These are phyloP conservation scores for Diutina ranongensis DNA, from an alignment of 1,139 yeast species.

Conservation along the genomic window DNA sequence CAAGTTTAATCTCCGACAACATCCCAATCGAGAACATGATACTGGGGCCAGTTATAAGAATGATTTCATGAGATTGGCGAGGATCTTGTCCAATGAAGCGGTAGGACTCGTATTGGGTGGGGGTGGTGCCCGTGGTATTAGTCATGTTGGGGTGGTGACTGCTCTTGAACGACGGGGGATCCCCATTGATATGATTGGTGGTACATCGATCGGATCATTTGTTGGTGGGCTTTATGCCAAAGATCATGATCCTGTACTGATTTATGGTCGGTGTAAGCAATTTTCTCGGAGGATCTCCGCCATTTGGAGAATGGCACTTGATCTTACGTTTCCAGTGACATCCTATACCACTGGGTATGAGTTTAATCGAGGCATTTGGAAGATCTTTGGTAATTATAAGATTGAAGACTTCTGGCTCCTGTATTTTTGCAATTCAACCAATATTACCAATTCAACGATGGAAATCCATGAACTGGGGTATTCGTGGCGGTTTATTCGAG, in stretches of 20 bases:
- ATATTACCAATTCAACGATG: constrained; percentile 90
- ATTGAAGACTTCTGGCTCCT: constrained; percentile 95
- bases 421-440: constrained; percentile 87
- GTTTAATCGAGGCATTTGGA: constrained; percentile 94
- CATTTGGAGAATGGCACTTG: constrained; percentile 74
- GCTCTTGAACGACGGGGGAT: constrained; percentile 92
- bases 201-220: constrained; percentile 92
- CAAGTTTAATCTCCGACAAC: constrained; percentile 12
- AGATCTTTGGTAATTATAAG: constrained; percentile 81
- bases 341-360: constrained; percentile 96
- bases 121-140: constrained; percentile 93
- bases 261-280: constrained; percentile 80
- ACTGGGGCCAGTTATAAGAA: constrained; percentile 41
- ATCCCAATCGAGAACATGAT: neutral
- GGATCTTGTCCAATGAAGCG: constrained; percentile 84
- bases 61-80: constrained; percentile 81
- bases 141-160: constrained; percentile 85
- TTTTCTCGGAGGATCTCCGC: constrained; percentile 78
- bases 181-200: constrained; percentile 90
- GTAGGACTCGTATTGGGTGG: constrained; percentile 94
- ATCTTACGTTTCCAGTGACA: constrained; percentile 85
- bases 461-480: constrained; percentile 87
- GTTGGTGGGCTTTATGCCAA: constrained; percentile 92
- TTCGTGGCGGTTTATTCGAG: constrained; percentile 92
- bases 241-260: constrained; percentile 84